phyloP scores from a whole-genome alignment of 2,329 filamentous ascomycete species.

The Penicillium sp. region DNA sequence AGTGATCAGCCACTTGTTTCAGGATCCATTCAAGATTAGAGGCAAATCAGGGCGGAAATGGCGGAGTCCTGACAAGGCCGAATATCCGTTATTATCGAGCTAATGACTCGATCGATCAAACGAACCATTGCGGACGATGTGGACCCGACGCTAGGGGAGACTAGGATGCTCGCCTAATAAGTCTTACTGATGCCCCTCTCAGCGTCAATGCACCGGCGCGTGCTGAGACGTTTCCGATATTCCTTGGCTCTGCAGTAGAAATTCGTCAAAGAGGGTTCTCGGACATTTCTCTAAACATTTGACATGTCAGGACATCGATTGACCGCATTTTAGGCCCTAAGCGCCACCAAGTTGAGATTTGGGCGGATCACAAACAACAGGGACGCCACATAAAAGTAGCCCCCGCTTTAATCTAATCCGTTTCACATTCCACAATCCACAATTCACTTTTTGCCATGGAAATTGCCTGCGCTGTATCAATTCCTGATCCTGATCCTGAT shows the following conservation, averaged over 20 bases:
- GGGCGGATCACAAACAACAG: neutral
- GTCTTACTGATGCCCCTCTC: neutral
- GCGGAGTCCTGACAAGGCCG: neutral
- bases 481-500: too few relatives aligned
- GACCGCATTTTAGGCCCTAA: neutral
- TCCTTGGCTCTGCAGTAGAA: neutral
- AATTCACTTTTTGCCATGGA: too few relatives aligned
- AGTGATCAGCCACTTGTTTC: constrained; percentile 10
- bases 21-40: constrained; percentile 1
- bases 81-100: neutral
- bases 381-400: neutral
- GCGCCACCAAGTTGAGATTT: neutral
- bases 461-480: too few relatives aligned
- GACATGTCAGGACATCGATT: neutral
- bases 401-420: neutral
- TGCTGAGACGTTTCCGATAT: neutral
- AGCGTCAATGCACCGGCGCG: neutral
- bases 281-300: neutral
- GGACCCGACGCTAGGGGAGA: neutral
- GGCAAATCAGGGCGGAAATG: neutral
- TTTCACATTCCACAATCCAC: neutral
- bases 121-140: neutral
- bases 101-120: neutral
- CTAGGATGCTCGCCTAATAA: neutral
- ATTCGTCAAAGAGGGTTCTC: neutral